phyloP scores from a whole-genome alignment of 371 early-diverging fungal species.

The Lichtheimia hyalospora region DNA sequence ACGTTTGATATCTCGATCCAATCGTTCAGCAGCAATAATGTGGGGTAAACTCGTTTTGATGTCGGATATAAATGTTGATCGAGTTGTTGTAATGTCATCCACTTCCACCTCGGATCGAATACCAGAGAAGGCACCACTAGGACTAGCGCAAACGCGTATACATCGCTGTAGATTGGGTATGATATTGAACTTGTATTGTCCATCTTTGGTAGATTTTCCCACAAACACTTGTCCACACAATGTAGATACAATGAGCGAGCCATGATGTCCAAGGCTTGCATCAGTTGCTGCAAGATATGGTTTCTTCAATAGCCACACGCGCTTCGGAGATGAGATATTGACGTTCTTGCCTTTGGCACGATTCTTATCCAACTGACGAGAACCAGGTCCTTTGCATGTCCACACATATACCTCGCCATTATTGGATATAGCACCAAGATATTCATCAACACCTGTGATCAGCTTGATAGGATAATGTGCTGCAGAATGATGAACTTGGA shows the following conservation, averaged over 20 bases:
- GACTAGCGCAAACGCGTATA: conserved; percentile 52
- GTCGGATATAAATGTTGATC: conserved; percentile 32
- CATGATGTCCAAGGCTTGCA: conserved; percentile 54
- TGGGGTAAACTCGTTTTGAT: conserved; percentile 43
- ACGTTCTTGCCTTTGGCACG: conserved; percentile 3
- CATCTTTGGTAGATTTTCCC: conserved; percentile 29
- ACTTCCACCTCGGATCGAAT: conserved; percentile 45
- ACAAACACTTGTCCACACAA: conserved; percentile 52
- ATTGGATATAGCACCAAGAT: conserved; percentile 50
- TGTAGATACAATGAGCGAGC: conserved; percentile 51
- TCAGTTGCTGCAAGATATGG: conserved; percentile 37
- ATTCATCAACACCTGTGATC: conserved; percentile 44
- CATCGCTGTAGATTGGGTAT: conserved; percentile 53
- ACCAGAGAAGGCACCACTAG: conserved; percentile 63
- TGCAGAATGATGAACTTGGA: conserved; percentile 28
- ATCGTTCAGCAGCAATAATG: neutral
- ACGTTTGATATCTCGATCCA: conserved; percentile 6
- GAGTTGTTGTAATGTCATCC: conserved; percentile 1
- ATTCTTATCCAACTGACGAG: neutral
- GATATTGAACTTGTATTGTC: conserved; percentile 31
- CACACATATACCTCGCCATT: conserved; percentile 58
- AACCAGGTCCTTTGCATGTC: conserved; percentile 17
- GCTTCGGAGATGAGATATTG: conserved; percentile 26
- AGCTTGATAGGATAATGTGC: conserved; percentile 21
- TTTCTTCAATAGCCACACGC: conserved; percentile 46